Conservation (phyloP, 2,329 filamentous ascomycete species). For the Beauveria brongniartii region DNA sequence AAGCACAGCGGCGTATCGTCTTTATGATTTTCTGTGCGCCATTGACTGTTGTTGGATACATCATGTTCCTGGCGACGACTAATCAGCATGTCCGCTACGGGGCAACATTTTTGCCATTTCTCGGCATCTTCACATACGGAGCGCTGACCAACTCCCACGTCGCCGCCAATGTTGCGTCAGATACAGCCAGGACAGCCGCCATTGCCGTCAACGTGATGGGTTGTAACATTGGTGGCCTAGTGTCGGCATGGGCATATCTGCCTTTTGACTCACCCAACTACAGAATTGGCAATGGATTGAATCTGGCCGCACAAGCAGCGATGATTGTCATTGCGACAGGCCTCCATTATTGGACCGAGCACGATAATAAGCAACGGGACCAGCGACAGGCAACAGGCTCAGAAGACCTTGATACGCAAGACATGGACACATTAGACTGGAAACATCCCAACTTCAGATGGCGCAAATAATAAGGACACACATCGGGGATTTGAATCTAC, state of each 20-base stretch:
- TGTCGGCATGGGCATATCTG: constrained; percentile 30
- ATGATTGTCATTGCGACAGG: constrained; percentile 43
- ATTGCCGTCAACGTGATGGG: constrained; percentile 51
- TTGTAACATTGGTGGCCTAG: constrained; percentile 12
- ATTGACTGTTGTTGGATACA: constrained; percentile 58
- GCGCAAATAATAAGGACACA: constrained; percentile 19
- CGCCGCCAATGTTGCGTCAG: constrained; percentile 60
- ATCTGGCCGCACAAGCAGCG: constrained; percentile 52
- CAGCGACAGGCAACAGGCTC: constrained; percentile 42
- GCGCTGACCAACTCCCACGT: constrained; percentile 58
- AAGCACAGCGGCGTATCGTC: neutral
- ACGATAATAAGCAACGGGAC: constrained; percentile 53
- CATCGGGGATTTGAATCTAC: neutral
- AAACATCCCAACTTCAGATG: constrained; percentile 60
- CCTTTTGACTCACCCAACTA: constrained; percentile 56
- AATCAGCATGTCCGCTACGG: constrained; percentile 50
- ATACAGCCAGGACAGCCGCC: constrained; percentile 55
- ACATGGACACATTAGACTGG: constrained; percentile 58
- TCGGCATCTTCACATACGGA: constrained; percentile 54
- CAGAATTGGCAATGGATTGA: constrained; percentile 62
- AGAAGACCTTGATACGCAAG: constrained; percentile 31
- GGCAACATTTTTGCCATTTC: constrained; percentile 59
- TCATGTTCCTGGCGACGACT: constrained; percentile 54
- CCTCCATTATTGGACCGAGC: constrained; percentile 52
- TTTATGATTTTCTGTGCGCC: constrained; percentile 53